Base-by-base conservation (phyloP, 441 rosid species). In the Omphalea diandra region DNA sequence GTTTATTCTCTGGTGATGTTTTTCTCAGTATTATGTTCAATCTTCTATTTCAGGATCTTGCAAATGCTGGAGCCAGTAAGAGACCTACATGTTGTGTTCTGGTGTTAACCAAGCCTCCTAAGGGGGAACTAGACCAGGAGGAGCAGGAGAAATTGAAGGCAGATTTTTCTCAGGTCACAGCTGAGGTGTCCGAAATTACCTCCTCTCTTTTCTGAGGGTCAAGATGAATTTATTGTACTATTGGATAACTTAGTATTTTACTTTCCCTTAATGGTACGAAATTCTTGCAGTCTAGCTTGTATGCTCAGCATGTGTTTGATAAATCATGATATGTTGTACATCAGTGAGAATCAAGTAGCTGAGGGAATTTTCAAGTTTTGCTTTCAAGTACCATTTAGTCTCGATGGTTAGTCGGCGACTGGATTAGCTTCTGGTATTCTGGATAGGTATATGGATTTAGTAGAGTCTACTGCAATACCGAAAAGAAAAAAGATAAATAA, bases 71-170 rank as follows among this genome's bases (percentile, higher is more conserved):
- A 4, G 80, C 85, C 7, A 89, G 96, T 17, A 91, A 91, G 81
- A 75, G 97, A 68, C 97, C 96, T 15, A 91, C 96, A 5, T 91
- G 97, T 59, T 91, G 97, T 49, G 87, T 89, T 2, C 82, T 88
- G 78, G 90, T 89, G 22, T 73, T 83, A 77, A 83, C 88, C 44
- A 91, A 89, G 78, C 96, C 96, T 0, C 63, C 77, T 3, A 91
- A 91, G 79, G 97, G 92, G 10, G 92, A 89, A 40, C n/a, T 87
- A 36, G 71, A 69, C n/a, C 78, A 44, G 31, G 96, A 88, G 43
- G 94, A 89, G 40, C 85, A 86, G 71, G 68, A 86, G 18, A 87
- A 88, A 76, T 73, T 88, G 40, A 81, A 84, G 83, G 66, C 85
- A 2, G 94, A 89, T 35, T 81, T 77, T 50, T 80, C 80, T 12